phyloP scores from a whole-genome alignment of 768 basidiomycete genomes.

The Hericium alpestre region DNA sequence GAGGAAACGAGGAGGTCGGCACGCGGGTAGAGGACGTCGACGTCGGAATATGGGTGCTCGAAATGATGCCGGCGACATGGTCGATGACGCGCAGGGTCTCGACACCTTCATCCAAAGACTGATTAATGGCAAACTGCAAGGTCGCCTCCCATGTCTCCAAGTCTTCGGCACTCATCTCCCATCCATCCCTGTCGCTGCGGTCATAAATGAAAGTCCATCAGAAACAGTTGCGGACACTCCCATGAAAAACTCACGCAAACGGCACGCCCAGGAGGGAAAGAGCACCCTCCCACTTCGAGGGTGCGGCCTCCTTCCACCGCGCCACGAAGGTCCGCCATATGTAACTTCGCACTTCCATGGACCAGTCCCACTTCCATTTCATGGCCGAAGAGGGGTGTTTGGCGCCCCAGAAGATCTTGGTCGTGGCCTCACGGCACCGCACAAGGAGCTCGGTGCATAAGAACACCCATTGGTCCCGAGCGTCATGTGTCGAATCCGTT shows the following conservation, averaged over 20 bases:
- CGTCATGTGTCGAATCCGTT: slow-evolving; percentile 31
- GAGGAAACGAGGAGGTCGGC: slow-evolving; percentile 53
- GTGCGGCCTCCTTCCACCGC: slow-evolving; percentile 38
- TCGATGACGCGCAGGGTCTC: slow-evolving; percentile 46
- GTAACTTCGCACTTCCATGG: slow-evolving; percentile 32
- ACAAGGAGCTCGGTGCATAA: slow-evolving; percentile 47
- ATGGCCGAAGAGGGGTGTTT: slow-evolving; percentile 13
- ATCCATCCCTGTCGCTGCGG: slow-evolving; percentile 22
- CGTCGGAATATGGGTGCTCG: slow-evolving; percentile 27
- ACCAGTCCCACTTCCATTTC: slow-evolving; percentile 21
- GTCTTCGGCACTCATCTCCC: slow-evolving; percentile 47
- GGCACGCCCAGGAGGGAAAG: slow-evolving; percentile 47
- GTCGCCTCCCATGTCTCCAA: slow-evolving; percentile 50
- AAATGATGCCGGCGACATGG: slow-evolving; percentile 39
- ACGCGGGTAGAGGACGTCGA: slow-evolving; percentile 37
- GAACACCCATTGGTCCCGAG: slow-evolving; percentile 46
- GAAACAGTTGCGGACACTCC: background rate
- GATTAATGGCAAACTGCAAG: slow-evolving; percentile 38
- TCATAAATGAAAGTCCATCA: background rate
- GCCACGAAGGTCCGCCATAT: slow-evolving; percentile 52
- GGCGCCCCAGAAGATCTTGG: slow-evolving; percentile 25
- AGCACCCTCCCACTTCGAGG: slow-evolving; percentile 43
- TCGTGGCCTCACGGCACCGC: slow-evolving; percentile 36
- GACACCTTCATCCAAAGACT: slow-evolving; percentile 50
- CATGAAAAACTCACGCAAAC: slow-evolving; percentile 39